These are phyloP conservation scores for Colletotrichum tanaceti DNA, from an alignment of 2,329 filamentous ascomycete genomes.

Conservation along the genomic window DNA sequence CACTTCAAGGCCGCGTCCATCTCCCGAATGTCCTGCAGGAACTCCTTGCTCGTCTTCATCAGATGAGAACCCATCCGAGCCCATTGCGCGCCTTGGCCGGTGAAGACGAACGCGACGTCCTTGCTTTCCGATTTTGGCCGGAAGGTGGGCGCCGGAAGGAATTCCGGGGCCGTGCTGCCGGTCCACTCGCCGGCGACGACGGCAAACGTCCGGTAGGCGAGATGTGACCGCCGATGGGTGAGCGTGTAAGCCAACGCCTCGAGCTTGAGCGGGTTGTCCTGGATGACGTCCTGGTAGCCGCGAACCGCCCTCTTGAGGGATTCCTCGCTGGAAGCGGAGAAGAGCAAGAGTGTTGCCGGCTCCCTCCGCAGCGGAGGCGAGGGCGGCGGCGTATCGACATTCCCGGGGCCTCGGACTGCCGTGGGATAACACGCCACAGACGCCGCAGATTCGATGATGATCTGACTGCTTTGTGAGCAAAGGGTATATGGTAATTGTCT, in stretches of 20 bases:
- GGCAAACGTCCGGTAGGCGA: slow-evolving; percentile 44
- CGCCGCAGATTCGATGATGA: slow-evolving; percentile 29
- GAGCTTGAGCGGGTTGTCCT: slow-evolving; percentile 27
- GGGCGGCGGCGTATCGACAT: slow-evolving; percentile 23
- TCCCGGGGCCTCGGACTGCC: slow-evolving; percentile 8
- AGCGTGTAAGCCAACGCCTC: slow-evolving; percentile 48
- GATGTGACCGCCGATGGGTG: slow-evolving; percentile 45
- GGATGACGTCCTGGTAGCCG: slow-evolving; percentile 41
- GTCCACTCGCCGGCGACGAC: slow-evolving; percentile 38
- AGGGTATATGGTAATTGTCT: no score
- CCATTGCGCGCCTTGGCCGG: slow-evolving; percentile 61
- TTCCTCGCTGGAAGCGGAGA: slow-evolving; percentile 42
- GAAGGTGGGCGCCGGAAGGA: slow-evolving; percentile 34
- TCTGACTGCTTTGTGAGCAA: neutral
- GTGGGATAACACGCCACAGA: slow-evolving; percentile 10
- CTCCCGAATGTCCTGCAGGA: slow-evolving; percentile 12
- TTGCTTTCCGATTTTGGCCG: slow-evolving; percentile 17
- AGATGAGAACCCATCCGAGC: no score
- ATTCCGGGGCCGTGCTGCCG: slow-evolving; percentile 43
- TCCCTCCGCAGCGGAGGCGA: slow-evolving; percentile 24
- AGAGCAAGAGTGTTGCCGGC: slow-evolving; percentile 24
- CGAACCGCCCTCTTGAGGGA: slow-evolving; percentile 45
- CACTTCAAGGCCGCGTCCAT: slow-evolving; percentile 38
- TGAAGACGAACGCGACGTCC: slow-evolving; percentile 50
- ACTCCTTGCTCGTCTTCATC: no score